Base-by-base conservation (phyloP, 495 filamentous ascomycete genomes). In the Thermothielavioides terrestris region DNA sequence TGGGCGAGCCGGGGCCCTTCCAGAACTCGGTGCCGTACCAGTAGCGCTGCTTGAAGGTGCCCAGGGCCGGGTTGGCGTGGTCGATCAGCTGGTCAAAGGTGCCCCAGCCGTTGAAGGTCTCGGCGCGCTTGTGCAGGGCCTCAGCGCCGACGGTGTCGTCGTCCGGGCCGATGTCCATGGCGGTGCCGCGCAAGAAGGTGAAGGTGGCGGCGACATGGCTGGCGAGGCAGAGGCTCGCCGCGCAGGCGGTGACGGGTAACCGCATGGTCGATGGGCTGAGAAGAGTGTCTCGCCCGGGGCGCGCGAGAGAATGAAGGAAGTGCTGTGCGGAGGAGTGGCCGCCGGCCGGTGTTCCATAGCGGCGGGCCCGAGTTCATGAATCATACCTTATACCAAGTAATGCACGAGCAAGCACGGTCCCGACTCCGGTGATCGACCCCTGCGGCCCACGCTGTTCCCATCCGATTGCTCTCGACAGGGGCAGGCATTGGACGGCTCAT, bases 11-110 rank as follows among this genome's bases (percentile, higher is more conserved):
- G 7, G 61, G 59, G 6, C 64, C 64, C 20, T 51, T 52, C 55
- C 57, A 67, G 57, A 44, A 57, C 47, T 65, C 55, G 31, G 52
- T 42, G 40, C 62, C 51, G 17, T 59, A 67, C 64, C 64, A 67
- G 54, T 56, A 64, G 15, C 62, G 55, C 49, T 67, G 64, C 45
- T 51, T 50, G 59, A 67, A 67, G 23, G 62, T 67, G 46, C 64
- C 64, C 4, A 59, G 59, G 10, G 39, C 41, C 9, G 64, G 61
- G 54, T 59, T 49, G 27, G 53, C 9, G 52, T 67, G 64, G 54
- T 64, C 59, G 48, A 67, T 57, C 7, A 67, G 64, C 54, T 67
- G 64, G 49, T 60, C 54, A 32, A 67, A 67, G 11, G 52, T 52
- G 25, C 59, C 61, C 40, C 54, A 62, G 42, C 61, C 59, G 30